Evolutionary conservation across 768 basidiomycete species (phyloP), one percentile per base, ranked within the genome.

Genomic region (Kondoa malvinella): DNA sequence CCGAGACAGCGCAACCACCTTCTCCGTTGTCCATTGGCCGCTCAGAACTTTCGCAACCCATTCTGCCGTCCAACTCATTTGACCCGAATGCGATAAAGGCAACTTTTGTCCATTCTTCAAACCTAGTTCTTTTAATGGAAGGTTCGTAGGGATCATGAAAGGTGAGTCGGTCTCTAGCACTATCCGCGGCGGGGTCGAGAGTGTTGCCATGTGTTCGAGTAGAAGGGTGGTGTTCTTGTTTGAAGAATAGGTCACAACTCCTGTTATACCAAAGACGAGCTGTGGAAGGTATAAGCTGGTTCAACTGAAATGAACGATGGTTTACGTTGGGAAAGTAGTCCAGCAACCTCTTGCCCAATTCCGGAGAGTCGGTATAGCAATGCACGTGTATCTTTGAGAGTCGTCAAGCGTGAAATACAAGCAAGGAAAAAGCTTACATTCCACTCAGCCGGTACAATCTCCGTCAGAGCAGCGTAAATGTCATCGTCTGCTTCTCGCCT

Each of bases 131-230:
- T 50, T 50, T 21, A 50, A 50, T 8, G 40, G 40, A 8, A 50
- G 40, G 40, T 87, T 90, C 0, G 83, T 79, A 0, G 89, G 89
- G 0, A 86, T 81, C 89, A 92, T 91, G 78, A 82, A 92, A 0
- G 89, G 89, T 1, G 88, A 88, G 71, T 92, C 89, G 0, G 89
- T 89, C 76, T 92, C 89, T 1, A 91, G 80, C 0, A 90, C 76
- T 72, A 81, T 77, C 25, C 80, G 77, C 1, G 78, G 73, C 0
- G 71, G 33, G 1, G 72, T 59, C 25, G 27, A 61, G 3, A 34
- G n/a, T 3, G 57, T 21, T 21, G 77, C 73, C 80, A 87, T 81
- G 50, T 82, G 79, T 1, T 81, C 82, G n/a, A 91, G 79, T 64
- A 88, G 82, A 0, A 79, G 77, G 14, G 86, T 78, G 0, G 89